phyloP scores from a whole-genome alignment of 768 basidiomycete genomes.

The Coprinellus aureogranulatus region DNA sequence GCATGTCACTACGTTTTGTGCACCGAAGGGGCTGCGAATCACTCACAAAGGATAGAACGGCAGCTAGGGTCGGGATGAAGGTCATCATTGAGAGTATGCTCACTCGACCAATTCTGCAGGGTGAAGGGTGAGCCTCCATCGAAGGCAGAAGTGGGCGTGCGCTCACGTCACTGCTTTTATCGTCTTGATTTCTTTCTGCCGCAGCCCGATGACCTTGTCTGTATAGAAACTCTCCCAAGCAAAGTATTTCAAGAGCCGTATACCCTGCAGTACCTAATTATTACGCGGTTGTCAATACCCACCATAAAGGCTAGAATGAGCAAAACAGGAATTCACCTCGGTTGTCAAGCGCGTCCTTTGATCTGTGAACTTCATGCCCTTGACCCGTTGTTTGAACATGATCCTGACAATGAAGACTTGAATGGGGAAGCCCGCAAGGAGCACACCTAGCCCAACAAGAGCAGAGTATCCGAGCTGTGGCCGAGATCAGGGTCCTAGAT shows the following conservation, averaged over 20 bases:
- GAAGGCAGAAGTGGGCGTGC: no score
- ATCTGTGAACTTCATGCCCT: conserved; percentile 66
- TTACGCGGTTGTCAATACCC: no score
- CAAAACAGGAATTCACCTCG: no score
- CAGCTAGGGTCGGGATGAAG: conserved; percentile 51
- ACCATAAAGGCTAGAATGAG: no score
- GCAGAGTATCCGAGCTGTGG: conserved; percentile 64
- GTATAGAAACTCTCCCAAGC: conserved; percentile 57
- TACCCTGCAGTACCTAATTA: conserved; percentile 62
- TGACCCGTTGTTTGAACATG: conserved; percentile 52
- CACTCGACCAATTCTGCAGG: conserved; percentile 31
- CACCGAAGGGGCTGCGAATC: no score
- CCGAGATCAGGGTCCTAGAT: no score
- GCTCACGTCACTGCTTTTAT: conserved; percentile 40
- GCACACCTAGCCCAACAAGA: conserved; percentile 58
- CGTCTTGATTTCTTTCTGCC: conserved; percentile 38
- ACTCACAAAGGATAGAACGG: conserved; percentile 49
- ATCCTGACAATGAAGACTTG: conserved; percentile 51
- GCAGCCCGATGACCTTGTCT: conserved; percentile 36
- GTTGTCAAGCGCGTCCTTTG: conserved; percentile 60
- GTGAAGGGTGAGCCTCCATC: no score
- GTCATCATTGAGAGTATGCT: conserved; percentile 43
- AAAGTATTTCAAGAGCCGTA: conserved; percentile 64
- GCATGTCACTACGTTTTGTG: no score
- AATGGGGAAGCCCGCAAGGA: conserved; percentile 58